Evolutionary conservation across 768 basidiomycete genomes (phyloP), one percentile per base, ranked within the genome.

Genomic region (Suillus hirtellus): DNA sequence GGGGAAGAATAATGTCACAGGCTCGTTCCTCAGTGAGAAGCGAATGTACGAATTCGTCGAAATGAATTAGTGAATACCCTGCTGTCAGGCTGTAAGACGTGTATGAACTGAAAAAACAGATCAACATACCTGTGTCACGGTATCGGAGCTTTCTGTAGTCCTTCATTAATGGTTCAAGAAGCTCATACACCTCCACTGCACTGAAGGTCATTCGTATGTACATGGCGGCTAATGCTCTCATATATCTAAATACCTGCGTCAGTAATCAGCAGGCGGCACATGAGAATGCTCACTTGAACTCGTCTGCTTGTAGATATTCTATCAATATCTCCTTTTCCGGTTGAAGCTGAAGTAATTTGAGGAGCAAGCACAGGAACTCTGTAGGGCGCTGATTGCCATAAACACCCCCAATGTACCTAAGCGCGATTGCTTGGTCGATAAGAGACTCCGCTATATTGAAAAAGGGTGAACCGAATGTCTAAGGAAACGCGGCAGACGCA

Each of bases 271-370:
- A 43, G 37, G 42, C 15, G 12, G 9, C 15, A 47, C 9, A 55
- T 12, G 46, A 35, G 3, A 59, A 31, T n/a, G 80, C 90, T 61
- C 67, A 96, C 97, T 99, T 99, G 84, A 98, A 99, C 75, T 99
- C 97, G 64, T 99, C 97, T 8, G 95, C 97, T 61, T 89, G 86
- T 27, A 99, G 80, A 73, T 99, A 99, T 72, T 99, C 97, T 1
- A 99, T 80, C 59, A 99, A 73, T 60, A 99, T 98, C 77, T 99
- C 97, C 75, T 96, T 96, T 77, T 98, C 93, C 3, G 97, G 97
- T 73, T 99, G 97, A 58, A 99, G 89, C 77, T 98, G 96, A 50
- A 99, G 82, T 59, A 99, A 83, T 75, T 99, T 99, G 68, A 99
- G 81, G 55, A 96, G 85, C 47, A 99, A 82, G 71, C 92, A 96